A percentile compares a stretch with the other conserved stretches of the same genome.
Evolutionary conservation across 495 filamentous ascomycete genomes (phyloP).

Genomic region (Cudoniella acicularis): DNA sequence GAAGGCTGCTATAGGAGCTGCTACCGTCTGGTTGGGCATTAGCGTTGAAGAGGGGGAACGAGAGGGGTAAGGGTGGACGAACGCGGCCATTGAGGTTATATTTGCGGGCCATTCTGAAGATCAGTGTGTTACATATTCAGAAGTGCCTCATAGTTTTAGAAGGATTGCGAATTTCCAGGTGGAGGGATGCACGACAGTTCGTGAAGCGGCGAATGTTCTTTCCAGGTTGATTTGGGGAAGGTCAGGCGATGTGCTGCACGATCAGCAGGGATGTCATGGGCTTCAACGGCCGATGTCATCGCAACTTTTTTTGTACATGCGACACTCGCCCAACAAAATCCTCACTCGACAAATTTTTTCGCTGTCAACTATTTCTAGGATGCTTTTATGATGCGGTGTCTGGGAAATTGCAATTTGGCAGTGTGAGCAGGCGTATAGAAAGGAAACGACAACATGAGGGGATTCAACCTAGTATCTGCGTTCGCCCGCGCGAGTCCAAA

Average conservation of each 20-base stretch:
- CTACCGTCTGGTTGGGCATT: constrained; percentile 33
- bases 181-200: too few relatives aligned
- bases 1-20: constrained; percentile 43
- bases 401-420: background rate
- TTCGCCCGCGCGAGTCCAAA: background rate
- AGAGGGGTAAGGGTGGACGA: background rate
- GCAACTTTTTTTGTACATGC: background rate
- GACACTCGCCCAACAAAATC: too few relatives aligned
- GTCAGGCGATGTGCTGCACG: constrained; percentile 3
- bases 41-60: background rate
- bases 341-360: too few relatives aligned
- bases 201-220: too few relatives aligned
- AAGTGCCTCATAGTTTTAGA: background rate
- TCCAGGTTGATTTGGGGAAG: too few relatives aligned
- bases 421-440: background rate
- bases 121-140: constrained; percentile 5
- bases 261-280: background rate
- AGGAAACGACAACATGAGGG: constrained; percentile 9
- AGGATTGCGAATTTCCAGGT: background rate
- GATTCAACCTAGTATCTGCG: constrained; percentile 6
- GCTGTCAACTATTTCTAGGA: too few relatives aligned
- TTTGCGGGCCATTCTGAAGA: constrained; percentile 20
- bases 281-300: background rate
- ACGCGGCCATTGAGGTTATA: constrained; percentile 24
- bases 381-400: background rate